These are phyloP conservation scores for Mytilinidion resinicola DNA, from an alignment of 495 filamentous ascomycete species.

Conservation along the genomic window DNA sequence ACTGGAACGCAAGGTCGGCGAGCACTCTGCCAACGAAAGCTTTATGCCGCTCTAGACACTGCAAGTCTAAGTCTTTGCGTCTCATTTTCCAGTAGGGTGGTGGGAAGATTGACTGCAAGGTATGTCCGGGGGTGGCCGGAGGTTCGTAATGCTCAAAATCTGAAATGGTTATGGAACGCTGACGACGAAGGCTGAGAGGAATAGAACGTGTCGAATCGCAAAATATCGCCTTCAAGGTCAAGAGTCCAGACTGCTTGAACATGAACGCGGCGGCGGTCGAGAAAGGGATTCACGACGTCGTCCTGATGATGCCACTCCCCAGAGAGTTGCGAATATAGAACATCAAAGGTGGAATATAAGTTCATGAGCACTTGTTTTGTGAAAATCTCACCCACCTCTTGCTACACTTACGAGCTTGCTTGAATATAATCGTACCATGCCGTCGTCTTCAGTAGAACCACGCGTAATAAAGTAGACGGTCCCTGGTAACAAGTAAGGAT, in stretches of 20 bases:
- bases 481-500: slow-evolving; percentile 12
- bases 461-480: slow-evolving; percentile 15
- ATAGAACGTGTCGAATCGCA: slow-evolving; percentile 14
- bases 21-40: slow-evolving; percentile 16
- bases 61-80: slow-evolving; percentile 5
- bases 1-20: slow-evolving; percentile 18
- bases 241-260: slow-evolving; percentile 16
- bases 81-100: slow-evolving; percentile 9
- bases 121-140: slow-evolving; percentile 1
- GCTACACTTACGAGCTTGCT: slow-evolving; percentile 14
- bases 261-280: slow-evolving; percentile 5
- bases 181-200: slow-evolving; percentile 16
- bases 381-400: slow-evolving; percentile 9
- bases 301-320: slow-evolving; percentile 13
- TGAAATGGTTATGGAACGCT: slow-evolving; percentile 18
- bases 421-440: slow-evolving; percentile 12
- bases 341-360: slow-evolving; percentile 18
- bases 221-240: slow-evolving; percentile 18
- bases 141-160: slow-evolving; percentile 17
- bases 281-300: slow-evolving; percentile 16
- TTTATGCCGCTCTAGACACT: slow-evolving; percentile 13
- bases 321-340: slow-evolving; percentile 6
- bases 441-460: slow-evolving; percentile 13
- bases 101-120: slow-evolving; percentile 8
- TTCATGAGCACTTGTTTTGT: slow-evolving; percentile 9